Conservation (phyloP, 257 asterid species). For the Rauvolfia tetraphylla region DNA sequence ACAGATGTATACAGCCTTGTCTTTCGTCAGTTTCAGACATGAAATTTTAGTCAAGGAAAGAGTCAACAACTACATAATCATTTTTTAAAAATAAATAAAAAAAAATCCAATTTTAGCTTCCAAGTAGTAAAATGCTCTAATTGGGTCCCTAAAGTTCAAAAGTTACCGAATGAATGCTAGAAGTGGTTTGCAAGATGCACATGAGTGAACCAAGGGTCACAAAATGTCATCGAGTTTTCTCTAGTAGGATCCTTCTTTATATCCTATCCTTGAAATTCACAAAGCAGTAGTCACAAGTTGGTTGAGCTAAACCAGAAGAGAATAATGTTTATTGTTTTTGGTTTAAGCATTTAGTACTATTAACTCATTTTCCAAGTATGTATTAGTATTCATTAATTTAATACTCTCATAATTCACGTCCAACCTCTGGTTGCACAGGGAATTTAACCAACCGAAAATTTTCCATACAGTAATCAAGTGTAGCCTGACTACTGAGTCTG, state of each 20-base stretch:
- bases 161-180: too few relatives aligned
- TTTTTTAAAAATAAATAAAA: background rate
- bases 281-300: background rate
- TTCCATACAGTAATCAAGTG: background rate
- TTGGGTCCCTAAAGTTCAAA: background rate
- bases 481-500: background rate
- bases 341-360: background rate
- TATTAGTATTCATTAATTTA: background rate
- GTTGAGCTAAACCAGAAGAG: background rate
- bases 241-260: background rate
- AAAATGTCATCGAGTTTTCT: background rate
- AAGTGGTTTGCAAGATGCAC: too few relatives aligned
- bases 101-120: background rate
- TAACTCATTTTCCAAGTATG: background rate
- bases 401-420: background rate
- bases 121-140: background rate
- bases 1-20: background rate
- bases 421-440: background rate
- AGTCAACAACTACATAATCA: background rate
- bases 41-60: background rate
- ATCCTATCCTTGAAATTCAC: background rate
- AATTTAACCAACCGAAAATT: background rate
- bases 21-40: background rate
- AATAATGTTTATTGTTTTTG: background rate
- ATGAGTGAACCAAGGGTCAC: background rate